Conservation (phyloP, 495 filamentous ascomycete genomes). For the Hypomontagnella submonticulosa region DNA sequence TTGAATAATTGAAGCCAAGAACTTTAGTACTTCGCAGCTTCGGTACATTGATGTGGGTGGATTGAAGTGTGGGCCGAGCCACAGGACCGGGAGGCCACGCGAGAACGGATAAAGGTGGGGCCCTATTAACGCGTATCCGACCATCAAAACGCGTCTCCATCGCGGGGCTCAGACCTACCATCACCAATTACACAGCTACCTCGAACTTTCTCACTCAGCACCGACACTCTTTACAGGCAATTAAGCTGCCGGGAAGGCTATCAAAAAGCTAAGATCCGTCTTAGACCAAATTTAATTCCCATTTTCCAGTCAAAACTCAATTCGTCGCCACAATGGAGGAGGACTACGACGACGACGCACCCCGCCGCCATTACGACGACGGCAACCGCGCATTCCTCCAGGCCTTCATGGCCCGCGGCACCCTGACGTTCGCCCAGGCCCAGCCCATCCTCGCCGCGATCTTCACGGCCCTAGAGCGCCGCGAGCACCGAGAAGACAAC, state of each 20-base stretch:
- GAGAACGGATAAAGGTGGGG: slow-evolving; percentile 18
- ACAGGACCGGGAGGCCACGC: background rate
- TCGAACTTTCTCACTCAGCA: background rate
- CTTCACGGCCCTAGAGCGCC: slow-evolving; percentile 58
- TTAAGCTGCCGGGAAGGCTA: no score
- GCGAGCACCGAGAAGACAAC: slow-evolving; percentile 51
- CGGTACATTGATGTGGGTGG: background rate
- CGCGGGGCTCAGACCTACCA: slow-evolving; percentile 18
- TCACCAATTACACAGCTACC: slow-evolving; percentile 7
- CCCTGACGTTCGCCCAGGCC: slow-evolving; percentile 78
- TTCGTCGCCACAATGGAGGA: slow-evolving; percentile 30
- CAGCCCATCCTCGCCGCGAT: slow-evolving; percentile 81
- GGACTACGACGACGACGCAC: slow-evolving; percentile 37
- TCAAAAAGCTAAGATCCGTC: no score
- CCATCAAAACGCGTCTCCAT: slow-evolving; percentile 35
- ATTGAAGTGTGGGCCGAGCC: background rate
- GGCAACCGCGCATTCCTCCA: slow-evolving; percentile 93
- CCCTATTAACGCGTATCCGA: slow-evolving; percentile 38
- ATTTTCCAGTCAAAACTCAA: background rate
- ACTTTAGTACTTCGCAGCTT: no score
- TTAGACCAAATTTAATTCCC: background rate
- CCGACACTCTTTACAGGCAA: background rate
- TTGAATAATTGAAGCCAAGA: no score
- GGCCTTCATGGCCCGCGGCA: slow-evolving; percentile 81
- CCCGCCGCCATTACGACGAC: slow-evolving; percentile 57